Base-by-base conservation (phyloP, 305 asterid genomes). In the Plantago coronopus region DNA sequence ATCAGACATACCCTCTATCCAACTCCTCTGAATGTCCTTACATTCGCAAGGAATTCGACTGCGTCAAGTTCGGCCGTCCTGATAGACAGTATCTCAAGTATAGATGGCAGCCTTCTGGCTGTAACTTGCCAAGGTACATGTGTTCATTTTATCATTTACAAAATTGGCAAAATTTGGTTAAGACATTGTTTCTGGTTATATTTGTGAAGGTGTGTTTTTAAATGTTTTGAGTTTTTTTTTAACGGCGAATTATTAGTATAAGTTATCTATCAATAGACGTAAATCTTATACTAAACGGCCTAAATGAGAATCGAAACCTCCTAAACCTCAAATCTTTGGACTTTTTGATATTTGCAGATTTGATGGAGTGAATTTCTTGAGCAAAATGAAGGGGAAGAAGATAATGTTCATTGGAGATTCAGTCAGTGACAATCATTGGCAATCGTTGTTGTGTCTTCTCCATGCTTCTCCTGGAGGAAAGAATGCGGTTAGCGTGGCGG, bases 81-180 rank as follows among this genome's bases (percentile, higher is more conserved):
- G 73, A 76, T 56, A 44, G 38, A 10, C 34, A 62, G 1, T 76
- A 72, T 51, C 72, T 69, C 51, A 66, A 72, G 19, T 72, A 76
- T 57, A 67, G 76, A 63, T 76, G 81, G 81, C 74, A 76, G 43
- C 78, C 81, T 53, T 17, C 11, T 3, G 31, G 59, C 3, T 77
- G 83, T 57, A 22, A 69, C 44, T 48, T 76, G 13, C 62, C 85
- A 17, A 71, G 78, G 85, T 76, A 65, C 10, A 17, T 50, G 4
- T 34, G 15, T 0, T 50, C 31, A 27, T 27, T 2, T 27, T 2
- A 2, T 27, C 5, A 27, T 27, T 31, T 61, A 17, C 22, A 13
- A 53, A 22, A 27, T 2, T 27, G 31, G 31, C 31, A 22, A 18
- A 5, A 11, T 49, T 12, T 1, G 17, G 31, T 17, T 37, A 1